phyloP scores from a whole-genome alignment of 805 yeast genomes.

The Metschnikowia lochheadii region DNA sequence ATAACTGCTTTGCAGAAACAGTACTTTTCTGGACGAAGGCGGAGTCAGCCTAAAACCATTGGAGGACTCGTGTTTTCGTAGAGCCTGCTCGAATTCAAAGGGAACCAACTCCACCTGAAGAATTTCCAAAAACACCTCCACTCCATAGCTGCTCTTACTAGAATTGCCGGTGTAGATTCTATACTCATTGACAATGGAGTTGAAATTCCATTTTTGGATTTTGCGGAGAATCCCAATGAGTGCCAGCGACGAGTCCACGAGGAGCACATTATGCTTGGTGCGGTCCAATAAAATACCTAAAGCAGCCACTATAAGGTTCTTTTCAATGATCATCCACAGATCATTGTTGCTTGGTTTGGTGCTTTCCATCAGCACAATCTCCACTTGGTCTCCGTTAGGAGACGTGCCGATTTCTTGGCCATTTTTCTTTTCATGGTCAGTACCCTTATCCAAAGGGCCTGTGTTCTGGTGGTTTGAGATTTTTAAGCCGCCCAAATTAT shows the following conservation, averaged over 20 bases:
- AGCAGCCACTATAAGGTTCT: slow-evolving; percentile 58
- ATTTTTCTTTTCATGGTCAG: slow-evolving; percentile 4
- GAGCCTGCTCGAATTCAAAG: slow-evolving; percentile 30
- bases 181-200: slow-evolving; percentile 81
- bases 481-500: slow-evolving; percentile 42
- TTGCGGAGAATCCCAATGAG: slow-evolving; percentile 77
- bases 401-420: slow-evolving; percentile 13
- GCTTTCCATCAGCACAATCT: slow-evolving; percentile 23
- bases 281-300: slow-evolving; percentile 63
- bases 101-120: slow-evolving; percentile 53
- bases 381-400: slow-evolving; percentile 13
- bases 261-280: slow-evolving; percentile 59
- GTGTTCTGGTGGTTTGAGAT: slow-evolving; percentile 33
- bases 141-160: slow-evolving; percentile 67
- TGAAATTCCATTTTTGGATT: slow-evolving; percentile 84
- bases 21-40: background rate
- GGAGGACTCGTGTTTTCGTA: slow-evolving; percentile 4
- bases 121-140: slow-evolving; percentile 79
- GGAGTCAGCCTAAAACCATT: background rate
- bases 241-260: slow-evolving; percentile 78
- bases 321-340: slow-evolving; percentile 76
- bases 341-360: slow-evolving; percentile 35
- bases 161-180: slow-evolving; percentile 63
- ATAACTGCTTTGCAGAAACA: slow-evolving; percentile 5
- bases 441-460: slow-evolving; percentile 12